A percentile compares a stretch with the other conserved stretches of the same genome.
Evolutionary conservation across 2,329 filamentous ascomycete genomes (phyloP).

Genomic region (Penicillium sp.): DNA sequence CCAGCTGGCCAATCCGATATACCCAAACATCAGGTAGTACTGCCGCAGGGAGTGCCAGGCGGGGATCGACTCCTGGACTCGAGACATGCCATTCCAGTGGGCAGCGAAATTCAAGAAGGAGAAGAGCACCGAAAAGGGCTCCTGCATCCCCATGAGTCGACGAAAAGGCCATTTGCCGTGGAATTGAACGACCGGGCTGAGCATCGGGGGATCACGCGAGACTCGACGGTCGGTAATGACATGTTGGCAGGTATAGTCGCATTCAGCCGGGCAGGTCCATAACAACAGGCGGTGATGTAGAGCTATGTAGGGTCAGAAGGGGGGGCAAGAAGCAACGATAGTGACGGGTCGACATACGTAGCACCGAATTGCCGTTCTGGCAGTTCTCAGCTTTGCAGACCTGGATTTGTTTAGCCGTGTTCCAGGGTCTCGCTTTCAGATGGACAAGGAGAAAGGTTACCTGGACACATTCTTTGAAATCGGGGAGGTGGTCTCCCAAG

Average conservation of each 20-base stretch:
- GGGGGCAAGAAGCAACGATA: conserved; percentile 4
- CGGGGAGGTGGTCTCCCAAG: conserved; percentile 76
- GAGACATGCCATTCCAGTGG: conserved; percentile 72
- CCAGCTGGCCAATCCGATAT: conserved; percentile 81
- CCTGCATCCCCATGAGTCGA: conserved; percentile 87
- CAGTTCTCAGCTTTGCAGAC: conserved; percentile 81
- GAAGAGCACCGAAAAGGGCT: conserved; percentile 91
- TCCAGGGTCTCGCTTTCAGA: neutral
- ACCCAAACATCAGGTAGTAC: conserved; percentile 78
- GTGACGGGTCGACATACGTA: conserved; percentile 59
- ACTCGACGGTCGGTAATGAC: conserved; percentile 74
- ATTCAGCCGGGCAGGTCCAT: conserved; percentile 91
- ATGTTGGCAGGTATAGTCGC: conserved; percentile 97
- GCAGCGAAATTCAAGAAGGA: conserved; percentile 87
- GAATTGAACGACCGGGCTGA: conserved; percentile 76
- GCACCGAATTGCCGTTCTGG: conserved; percentile 59
- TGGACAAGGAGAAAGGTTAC: conserved; percentile 47
- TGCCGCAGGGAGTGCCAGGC: conserved; percentile 69
- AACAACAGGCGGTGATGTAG: conserved; percentile 80
- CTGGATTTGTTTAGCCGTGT: conserved; percentile 48
- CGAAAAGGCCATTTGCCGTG: conserved; percentile 99
- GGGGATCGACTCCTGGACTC: conserved; percentile 69
- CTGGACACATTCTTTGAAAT: conserved; percentile 82
- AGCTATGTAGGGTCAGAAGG: conserved; percentile 53
- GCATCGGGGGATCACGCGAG: conserved; percentile 60